These are phyloP conservation scores for Russula virescens DNA, from an alignment of 768 basidiomycete species.

Conservation along the genomic window DNA sequence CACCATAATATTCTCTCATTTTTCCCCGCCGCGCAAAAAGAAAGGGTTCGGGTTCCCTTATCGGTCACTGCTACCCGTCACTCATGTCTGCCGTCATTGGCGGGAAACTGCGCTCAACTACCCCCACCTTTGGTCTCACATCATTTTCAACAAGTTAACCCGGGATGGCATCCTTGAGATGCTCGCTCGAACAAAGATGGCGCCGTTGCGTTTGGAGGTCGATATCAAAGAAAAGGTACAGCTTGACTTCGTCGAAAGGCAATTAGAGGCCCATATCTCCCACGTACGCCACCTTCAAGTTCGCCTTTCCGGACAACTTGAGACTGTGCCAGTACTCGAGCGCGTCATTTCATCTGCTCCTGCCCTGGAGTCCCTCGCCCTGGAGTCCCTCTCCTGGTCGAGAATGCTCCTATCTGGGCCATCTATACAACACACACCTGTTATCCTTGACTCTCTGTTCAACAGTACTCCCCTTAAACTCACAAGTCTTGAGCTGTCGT, in stretches of 20 bases:
- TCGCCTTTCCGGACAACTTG: not conserved
- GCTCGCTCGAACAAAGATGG: not conserved
- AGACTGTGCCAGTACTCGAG: not conserved
- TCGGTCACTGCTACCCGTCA: conserved; percentile 1
- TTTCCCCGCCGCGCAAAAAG: not conserved
- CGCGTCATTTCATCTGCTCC: not conserved
- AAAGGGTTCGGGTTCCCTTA: not conserved
- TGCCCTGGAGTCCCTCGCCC: not conserved
- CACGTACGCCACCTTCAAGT: not conserved
- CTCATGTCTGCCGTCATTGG: conserved; percentile 18
- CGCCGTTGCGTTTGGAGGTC: not conserved
- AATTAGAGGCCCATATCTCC: not conserved
- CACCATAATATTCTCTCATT: conserved; percentile 1
- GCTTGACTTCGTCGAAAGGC: not conserved
- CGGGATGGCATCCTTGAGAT: not conserved
- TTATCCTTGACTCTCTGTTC: not conserved
- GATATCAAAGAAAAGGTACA: not conserved
- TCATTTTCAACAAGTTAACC: not conserved
- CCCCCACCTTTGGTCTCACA: conserved; percentile 8
- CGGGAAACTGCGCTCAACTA: conserved; percentile 13
- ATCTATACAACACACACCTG: no score
- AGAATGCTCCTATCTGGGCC: no score
- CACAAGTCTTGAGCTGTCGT: not conserved
- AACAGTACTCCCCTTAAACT: not conserved
- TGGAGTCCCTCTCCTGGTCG: no score